Evolutionary conservation across 2,329 filamentous ascomycete species (phyloP), one percentile per base, ranked within the genome.

Genomic region (Nigrograna mackinnonii): DNA sequence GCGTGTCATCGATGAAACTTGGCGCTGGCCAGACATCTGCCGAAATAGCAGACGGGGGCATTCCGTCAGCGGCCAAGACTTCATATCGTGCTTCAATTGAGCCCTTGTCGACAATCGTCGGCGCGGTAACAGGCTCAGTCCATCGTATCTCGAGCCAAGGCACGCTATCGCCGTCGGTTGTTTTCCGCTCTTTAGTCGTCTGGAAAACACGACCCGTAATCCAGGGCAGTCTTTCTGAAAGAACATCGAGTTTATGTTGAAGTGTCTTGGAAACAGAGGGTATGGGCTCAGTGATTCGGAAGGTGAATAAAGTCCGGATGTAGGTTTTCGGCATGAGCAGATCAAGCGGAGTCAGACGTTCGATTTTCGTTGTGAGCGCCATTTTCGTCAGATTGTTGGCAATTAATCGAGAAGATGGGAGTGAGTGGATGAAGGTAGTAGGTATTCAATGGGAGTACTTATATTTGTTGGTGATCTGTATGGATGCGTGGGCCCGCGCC

Each of bases 141-240:
- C 31, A 34, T 13, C 31, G 31, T 11, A 34, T 34, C 17, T 34
- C 31, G 24, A 28, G 24, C n/a, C n/a, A n/a, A n/a, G n/a, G n/a
- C n/a, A n/a, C n/a, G n/a, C n/a, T n/a, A 28, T 28, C 24, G 13
- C 31, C 17, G 31, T 11, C 17, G 11, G 13, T 34, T 17, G 13
- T 34, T 16, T 18, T 17, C 17, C 31, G 31, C 16, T 11, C 16
- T 11, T 11, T 3, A 17, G 12, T 18, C 9, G 31, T 34, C 17
- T 11, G 31, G 31, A 34, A 17, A 13, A 34, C 31, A n/a, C 11
- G 31, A 18, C 31, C 31, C 9, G 12, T 11, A 13, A 34, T 11
- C 31, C 31, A 34, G 13, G 31, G 31, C 11, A 34, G 13, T 11
- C 17, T 11, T 16, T 13, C 12, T 11, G 13, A 34, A 11, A 34